A percentile compares a stretch with the other conserved stretches of the same genome.
phyloP scores from a whole-genome alignment of 257 asterid species.

The Ballota nigra region DNA sequence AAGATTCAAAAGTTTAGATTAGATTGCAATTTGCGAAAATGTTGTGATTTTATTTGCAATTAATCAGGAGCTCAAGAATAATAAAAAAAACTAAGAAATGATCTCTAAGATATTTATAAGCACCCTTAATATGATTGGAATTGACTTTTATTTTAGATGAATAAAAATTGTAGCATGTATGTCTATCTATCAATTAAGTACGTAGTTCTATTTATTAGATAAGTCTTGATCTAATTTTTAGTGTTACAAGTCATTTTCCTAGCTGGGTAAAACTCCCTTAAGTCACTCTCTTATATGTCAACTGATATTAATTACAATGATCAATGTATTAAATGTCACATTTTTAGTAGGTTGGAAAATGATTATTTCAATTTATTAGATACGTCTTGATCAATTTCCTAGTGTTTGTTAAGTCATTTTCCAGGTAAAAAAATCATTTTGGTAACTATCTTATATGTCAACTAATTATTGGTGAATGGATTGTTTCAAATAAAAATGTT shows the following conservation, averaged over 20 bases:
- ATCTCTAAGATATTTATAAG: no score
- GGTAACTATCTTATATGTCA: not conserved
- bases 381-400: not conserved
- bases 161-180: not conserved
- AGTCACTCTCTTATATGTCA: slow-evolving; percentile 24
- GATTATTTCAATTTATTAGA: not conserved
- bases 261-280: not conserved
- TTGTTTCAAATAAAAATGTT: no score
- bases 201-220: not conserved
- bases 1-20: no score
- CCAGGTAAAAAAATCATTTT: not conserved
- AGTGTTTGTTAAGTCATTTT: not conserved
- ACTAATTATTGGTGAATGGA: not conserved
- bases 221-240: slow-evolving; percentile 14
- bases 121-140: not conserved
- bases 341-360: not conserved
- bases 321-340: slow-evolving; percentile 3
- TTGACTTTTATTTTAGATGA: not conserved
- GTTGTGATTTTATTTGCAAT: no score
- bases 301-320: slow-evolving; percentile 4
- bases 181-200: not conserved
- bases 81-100: no score
- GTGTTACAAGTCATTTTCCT: slow-evolving; percentile 25
- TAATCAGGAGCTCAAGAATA: no score
- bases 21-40: no score